A percentile compares a stretch with the other conserved stretches of the same genome.
These are phyloP conservation scores for Heliocybe sulcata DNA, from an alignment of 1,284 basidiomycete genomes.

Conservation along the genomic window DNA sequence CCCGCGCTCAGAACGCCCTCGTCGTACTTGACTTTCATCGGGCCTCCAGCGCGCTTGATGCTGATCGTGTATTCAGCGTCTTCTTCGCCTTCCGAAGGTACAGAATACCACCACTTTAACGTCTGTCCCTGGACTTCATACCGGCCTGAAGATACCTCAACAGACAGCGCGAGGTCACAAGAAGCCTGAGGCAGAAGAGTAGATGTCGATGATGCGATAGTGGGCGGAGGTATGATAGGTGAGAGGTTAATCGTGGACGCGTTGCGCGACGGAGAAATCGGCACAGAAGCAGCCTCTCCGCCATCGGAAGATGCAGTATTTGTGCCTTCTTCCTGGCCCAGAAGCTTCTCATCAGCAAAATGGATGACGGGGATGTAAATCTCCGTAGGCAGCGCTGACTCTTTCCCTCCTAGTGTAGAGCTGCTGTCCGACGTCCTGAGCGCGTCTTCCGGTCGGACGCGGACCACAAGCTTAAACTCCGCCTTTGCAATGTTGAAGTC, in stretches of 20 bases:
- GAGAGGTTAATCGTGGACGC: background rate
- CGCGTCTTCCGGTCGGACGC: constrained; percentile 49
- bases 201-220: background rate
- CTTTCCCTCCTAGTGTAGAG: constrained; percentile 14
- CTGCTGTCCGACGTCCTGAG: constrained; percentile 11
- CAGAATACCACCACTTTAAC: constrained; percentile 82
- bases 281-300: constrained; percentile 3
- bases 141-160: constrained; percentile 58
- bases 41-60: constrained; percentile 56
- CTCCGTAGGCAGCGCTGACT: constrained; percentile 60
- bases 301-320: constrained; percentile 11
- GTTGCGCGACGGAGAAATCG: background rate
- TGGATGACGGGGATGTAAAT: constrained; percentile 88
- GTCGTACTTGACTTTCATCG: constrained; percentile 33
- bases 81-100: constrained; percentile 41
- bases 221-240: background rate
- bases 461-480: constrained; percentile 58
- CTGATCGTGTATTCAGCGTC: constrained; percentile 57
- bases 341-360: constrained; percentile 52
- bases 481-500: constrained; percentile 75
- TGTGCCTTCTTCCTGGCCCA: constrained; percentile 15
- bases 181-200: background rate
- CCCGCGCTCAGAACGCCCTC: background rate
- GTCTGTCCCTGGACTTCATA: constrained; percentile 67
- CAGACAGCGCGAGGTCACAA: constrained; percentile 29